phyloP scores from a whole-genome alignment of 768 basidiomycete genomes.

The Lentinula edodes region DNA sequence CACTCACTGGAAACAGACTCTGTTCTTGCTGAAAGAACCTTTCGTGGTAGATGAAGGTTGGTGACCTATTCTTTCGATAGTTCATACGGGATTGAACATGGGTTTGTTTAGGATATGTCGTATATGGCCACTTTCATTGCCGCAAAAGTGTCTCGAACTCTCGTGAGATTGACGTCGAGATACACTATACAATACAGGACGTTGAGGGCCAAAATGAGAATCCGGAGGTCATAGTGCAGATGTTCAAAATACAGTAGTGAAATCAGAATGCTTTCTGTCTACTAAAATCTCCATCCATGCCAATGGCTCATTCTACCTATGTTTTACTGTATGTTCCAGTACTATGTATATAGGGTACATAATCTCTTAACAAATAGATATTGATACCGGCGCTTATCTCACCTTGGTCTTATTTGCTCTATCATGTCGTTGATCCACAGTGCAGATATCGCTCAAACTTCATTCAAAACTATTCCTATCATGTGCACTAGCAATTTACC shows the following conservation, averaged over 20 bases:
- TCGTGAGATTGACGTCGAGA: conserved; percentile 87
- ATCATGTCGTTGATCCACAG: conserved; percentile 8
- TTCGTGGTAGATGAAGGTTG: conserved; percentile 71
- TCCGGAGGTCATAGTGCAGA: conserved; percentile 58
- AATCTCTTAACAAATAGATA: not conserved
- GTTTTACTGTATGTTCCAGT: too few relatives aligned
- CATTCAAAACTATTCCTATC: conserved; percentile 28
- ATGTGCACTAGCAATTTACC: conserved; percentile 18
- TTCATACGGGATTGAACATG: not conserved
- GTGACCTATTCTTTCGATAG: conserved; percentile 14
- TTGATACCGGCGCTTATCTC: not conserved
- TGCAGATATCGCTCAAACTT: conserved; percentile 8
- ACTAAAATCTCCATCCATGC: too few relatives aligned
- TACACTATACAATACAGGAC: conserved; percentile 45
- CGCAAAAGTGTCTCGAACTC: conserved; percentile 76
- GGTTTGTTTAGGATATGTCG: conserved; percentile 51
- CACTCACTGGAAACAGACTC: conserved; percentile 96
- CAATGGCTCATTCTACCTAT: too few relatives aligned
- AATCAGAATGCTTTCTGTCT: too few relatives aligned
- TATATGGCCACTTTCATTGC: conserved; percentile 79
- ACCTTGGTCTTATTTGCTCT: not conserved
- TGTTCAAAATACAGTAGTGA: conserved; percentile 67
- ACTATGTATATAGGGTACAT: not conserved
- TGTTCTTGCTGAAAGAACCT: conserved; percentile 81
- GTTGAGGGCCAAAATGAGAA: conserved; percentile 16